phyloP scores from a whole-genome alignment of 768 basidiomycete species.

The Hypholoma fasciculare region DNA sequence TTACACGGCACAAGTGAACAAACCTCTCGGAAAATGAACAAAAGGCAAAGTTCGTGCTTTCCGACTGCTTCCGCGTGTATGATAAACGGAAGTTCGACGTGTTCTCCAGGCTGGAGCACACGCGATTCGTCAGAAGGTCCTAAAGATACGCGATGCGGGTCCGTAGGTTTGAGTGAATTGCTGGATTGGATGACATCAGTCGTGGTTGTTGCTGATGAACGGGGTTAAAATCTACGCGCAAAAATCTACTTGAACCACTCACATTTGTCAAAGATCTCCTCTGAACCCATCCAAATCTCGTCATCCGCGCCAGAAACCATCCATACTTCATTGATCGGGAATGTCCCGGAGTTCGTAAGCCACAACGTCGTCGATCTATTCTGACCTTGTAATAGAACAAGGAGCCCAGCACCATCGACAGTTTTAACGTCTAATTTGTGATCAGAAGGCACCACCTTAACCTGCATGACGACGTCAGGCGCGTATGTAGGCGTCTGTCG shows the following conservation, averaged over 20 bases:
- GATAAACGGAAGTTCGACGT: conserved; percentile 49
- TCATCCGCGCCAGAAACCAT: conserved; percentile 60
- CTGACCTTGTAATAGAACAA: conserved; percentile 71
- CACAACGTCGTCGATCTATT: conserved; percentile 50
- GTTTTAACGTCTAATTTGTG: conserved; percentile 64
- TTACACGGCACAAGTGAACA: not conserved
- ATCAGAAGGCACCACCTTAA: conserved; percentile 63
- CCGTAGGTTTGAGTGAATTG: conserved; percentile 52
- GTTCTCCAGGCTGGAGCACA: conserved; percentile 47
- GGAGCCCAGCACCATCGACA: conserved; percentile 51
- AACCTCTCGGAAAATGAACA: conserved; percentile 44
- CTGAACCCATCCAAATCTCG: conserved; percentile 54
- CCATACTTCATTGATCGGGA: conserved; percentile 70
- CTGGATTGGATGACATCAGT: conserved; percentile 42
- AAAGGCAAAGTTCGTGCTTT: conserved; percentile 51
- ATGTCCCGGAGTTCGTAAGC: conserved; percentile 67
- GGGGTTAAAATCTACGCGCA: not conserved
- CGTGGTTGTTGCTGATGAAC: conserved; percentile 12
- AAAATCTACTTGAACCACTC: not conserved
- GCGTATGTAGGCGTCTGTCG: conserved; percentile 71
- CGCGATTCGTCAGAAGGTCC: conserved; percentile 19
- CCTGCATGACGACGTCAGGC: conserved; percentile 58
- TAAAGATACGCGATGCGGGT: conserved; percentile 49
- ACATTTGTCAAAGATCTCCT: conserved; percentile 17
- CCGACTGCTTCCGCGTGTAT: conserved; percentile 52